Evolutionary conservation across 345 rosid species (phyloP).

Genomic region (Brassica incana): DNA sequence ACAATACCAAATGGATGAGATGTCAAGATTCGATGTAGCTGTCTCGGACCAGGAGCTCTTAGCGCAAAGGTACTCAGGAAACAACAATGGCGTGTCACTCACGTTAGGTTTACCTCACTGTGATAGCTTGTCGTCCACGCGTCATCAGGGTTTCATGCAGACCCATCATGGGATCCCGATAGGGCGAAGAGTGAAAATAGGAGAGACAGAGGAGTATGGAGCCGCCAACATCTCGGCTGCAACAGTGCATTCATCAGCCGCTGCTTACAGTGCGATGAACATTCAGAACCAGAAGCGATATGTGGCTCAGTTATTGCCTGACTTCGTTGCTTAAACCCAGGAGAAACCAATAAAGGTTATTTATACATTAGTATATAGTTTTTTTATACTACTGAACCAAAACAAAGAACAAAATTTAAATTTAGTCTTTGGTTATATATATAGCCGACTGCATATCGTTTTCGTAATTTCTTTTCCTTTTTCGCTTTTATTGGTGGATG

Average conservation of each 20-base stretch:
- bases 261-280: slow-evolving; percentile 67
- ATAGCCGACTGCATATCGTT: slow-evolving; percentile 73
- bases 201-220: slow-evolving; percentile 68
- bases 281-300: slow-evolving; percentile 86
- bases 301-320: slow-evolving; percentile 80
- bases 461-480: slow-evolving; percentile 47
- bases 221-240: slow-evolving; percentile 55
- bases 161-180: slow-evolving; percentile 68
- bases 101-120: slow-evolving; percentile 90
- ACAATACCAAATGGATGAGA: slow-evolving; percentile 85
- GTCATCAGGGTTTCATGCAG: slow-evolving; percentile 73
- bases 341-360: slow-evolving; percentile 31
- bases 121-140: slow-evolving; percentile 78
- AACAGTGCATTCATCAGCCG: slow-evolving; percentile 35
- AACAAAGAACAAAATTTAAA: slow-evolving; percentile 42
- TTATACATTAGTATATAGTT: slow-evolving; percentile 40
- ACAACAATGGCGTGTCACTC: slow-evolving; percentile 83
- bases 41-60: slow-evolving; percentile 63
- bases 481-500: slow-evolving; percentile 46
- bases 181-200: slow-evolving; percentile 69
- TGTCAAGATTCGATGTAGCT: slow-evolving; percentile 60
- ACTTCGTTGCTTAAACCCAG: slow-evolving; percentile 71
- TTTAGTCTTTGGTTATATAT: slow-evolving; percentile 59
- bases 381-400: slow-evolving; percentile 47
- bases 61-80: slow-evolving; percentile 59